Conservation (phyloP, 1,284 basidiomycete species). For the Tilletia caries region DNA sequence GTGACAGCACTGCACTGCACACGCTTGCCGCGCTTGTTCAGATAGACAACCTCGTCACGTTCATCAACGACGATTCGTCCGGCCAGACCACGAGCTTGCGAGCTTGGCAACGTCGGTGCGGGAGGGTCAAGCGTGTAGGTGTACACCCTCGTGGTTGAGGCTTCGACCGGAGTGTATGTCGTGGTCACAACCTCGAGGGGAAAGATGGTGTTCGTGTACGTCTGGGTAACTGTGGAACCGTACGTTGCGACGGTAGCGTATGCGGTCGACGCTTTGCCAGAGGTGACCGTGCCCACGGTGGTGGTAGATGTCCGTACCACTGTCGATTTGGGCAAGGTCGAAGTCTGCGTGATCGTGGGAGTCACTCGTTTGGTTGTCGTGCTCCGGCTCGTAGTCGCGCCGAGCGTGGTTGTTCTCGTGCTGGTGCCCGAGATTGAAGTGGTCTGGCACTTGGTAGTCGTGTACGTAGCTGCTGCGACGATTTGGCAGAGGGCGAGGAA, state of each 20-base stretch:
- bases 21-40: background rate
- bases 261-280: background rate
- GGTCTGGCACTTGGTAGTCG: background rate
- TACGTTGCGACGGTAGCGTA: background rate
- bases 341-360: background rate
- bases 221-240: background rate
- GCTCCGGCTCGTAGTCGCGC: background rate
- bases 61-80: background rate
- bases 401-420: background rate
- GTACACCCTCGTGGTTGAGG: background rate
- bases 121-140: background rate
- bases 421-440: background rate
- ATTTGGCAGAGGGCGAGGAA: background rate
- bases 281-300: background rate
- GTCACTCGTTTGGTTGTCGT: background rate
- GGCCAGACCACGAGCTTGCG: background rate
- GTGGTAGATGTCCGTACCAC: background rate
- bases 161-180: background rate
- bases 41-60: background rate
- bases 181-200: background rate
- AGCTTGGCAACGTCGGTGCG: background rate
- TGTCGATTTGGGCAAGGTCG: background rate
- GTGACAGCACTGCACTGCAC: background rate
- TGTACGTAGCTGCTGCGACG: background rate
- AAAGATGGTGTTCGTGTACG: background rate